Percentiles rank a stretch among this genome's conserved stretches.
phyloP scores from a whole-genome alignment of 805 yeast species.

The Blastobotrys peoriensis region DNA sequence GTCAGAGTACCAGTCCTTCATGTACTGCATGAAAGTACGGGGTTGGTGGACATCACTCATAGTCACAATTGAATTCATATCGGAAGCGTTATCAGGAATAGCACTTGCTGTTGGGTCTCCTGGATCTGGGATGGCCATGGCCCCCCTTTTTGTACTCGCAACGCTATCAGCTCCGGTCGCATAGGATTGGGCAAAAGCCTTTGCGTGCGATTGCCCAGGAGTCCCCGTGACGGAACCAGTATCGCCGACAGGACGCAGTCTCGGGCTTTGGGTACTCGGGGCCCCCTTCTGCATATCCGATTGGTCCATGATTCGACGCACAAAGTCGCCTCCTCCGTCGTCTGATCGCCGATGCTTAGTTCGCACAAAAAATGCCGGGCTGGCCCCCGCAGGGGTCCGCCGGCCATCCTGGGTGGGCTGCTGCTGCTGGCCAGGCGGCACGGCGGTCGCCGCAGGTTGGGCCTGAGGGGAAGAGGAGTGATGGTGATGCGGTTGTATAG shows the following conservation, averaged over 20 bases:
- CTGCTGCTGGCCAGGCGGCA: background rate
- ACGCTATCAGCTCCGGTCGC: background rate
- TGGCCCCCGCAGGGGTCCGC: constrained; percentile 1
- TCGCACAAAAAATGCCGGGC: constrained; percentile 2
- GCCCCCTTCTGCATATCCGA: background rate
- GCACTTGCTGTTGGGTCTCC: constrained; percentile 1
- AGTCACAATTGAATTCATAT: background rate
- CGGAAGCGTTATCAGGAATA: background rate
- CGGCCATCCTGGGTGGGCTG: background rate
- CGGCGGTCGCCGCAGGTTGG: background rate
- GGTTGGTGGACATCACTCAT: background rate
- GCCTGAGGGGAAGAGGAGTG: background rate
- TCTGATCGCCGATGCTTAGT: background rate
- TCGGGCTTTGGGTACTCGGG: background rate
- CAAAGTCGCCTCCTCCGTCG: constrained; percentile 2
- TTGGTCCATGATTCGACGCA: constrained; percentile 1
- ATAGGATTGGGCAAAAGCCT: background rate
- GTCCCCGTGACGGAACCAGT: background rate
- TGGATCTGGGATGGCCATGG: background rate
- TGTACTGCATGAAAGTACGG: background rate
- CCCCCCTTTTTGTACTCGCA: background rate
- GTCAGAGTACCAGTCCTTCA: background rate
- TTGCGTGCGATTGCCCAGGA: background rate
- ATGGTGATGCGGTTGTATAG: no score
- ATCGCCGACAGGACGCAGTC: constrained; percentile 1